These are phyloP conservation scores for Crataegus laevigata DNA, from an alignment of 306 rosid genomes.

Conservation along the genomic window DNA sequence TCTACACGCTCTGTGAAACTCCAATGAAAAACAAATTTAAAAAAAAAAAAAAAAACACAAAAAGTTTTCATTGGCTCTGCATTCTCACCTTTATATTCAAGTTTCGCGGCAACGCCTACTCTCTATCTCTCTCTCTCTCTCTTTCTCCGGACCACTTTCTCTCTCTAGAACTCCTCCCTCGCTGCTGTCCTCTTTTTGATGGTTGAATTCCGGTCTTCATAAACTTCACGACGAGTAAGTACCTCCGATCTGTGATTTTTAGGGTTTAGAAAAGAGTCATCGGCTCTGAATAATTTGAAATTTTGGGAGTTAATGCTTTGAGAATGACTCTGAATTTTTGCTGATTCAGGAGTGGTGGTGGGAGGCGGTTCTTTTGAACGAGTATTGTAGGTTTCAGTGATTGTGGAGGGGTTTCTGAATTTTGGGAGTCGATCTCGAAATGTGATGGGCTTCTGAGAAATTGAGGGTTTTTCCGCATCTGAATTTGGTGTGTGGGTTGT, in stretches of 20 bases:
- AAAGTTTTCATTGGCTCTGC: constrained; percentile 24
- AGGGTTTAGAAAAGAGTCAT: constrained; percentile 31
- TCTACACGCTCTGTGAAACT: constrained; percentile 7
- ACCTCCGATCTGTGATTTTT: constrained; percentile 38
- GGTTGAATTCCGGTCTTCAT: constrained; percentile 16
- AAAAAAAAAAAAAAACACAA: not conserved
- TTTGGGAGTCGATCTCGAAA: constrained; percentile 8
- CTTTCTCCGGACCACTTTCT: constrained; percentile 17
- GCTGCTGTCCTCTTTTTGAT: not conserved
- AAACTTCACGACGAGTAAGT: constrained; percentile 40
- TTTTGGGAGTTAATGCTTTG: not conserved
- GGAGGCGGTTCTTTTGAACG: not conserved
- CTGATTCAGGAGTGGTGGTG: not conserved
- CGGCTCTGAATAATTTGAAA: not conserved
- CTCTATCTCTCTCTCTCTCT: constrained; percentile 12
- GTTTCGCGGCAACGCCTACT: constrained; percentile 76
- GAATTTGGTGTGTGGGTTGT: not conserved
- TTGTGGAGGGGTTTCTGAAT: not conserved
- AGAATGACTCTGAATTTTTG: not conserved
- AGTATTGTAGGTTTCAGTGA: not conserved
- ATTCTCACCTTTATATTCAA: constrained; percentile 38
- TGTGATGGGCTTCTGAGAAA: constrained; percentile 3
- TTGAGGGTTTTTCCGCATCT: not conserved
- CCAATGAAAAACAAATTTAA: not conserved
- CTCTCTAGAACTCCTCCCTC: constrained; percentile 2